Base-by-base conservation (phyloP, 805 yeast genomes). In the Kluyveromyces dobzhanskii region DNA sequence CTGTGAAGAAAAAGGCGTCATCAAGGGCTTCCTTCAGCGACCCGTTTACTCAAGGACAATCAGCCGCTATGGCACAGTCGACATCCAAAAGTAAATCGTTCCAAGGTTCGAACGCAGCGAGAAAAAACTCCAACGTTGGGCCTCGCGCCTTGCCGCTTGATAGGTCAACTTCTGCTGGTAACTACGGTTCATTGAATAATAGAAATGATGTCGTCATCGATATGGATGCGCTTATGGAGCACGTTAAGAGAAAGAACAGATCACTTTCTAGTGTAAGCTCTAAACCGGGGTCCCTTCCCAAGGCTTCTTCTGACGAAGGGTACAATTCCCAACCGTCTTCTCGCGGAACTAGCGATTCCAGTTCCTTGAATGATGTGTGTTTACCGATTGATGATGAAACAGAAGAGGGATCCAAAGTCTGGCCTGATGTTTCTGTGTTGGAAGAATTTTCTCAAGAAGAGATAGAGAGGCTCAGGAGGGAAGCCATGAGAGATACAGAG, bases 361-460 rank as follows among this genome's bases (percentile, higher is more conserved):
- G 94, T 0, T 84, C 95, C 1, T 63, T 90, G 42, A 88, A 82
- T 55, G 98, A 90, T 61, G 98, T 90, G 18, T 90, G 96, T 54
- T 77, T 86, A 58, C 95, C 95, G 0, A 68, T 87, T 28, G 87
- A 80, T 45, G 75, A 73, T 33, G 57, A 52, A 14, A 46, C 47
- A 30, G 44, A 40, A n/a, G 47, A 44, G 8, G 49, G 51, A 21
- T 32, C 46, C 17, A 52, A 56, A 21, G 43, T 48, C 14, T 90
- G 97, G 97, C 98, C 97, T 1, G 97, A 92, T 53, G 65, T 85
- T 13, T 54, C 66, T 24, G 75, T 84, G 0, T 64, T 90, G 46
- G 80, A 79, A 46, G 95, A 87, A 45, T 90, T 78, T 61, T 78
- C 86, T 1, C 67, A 65, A 24, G 81, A 81, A 46, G 97, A 88